These are phyloP conservation scores for Cucurbitaria berberidis DNA, from an alignment of 2,329 filamentous ascomycete genomes.

Conservation along the genomic window DNA sequence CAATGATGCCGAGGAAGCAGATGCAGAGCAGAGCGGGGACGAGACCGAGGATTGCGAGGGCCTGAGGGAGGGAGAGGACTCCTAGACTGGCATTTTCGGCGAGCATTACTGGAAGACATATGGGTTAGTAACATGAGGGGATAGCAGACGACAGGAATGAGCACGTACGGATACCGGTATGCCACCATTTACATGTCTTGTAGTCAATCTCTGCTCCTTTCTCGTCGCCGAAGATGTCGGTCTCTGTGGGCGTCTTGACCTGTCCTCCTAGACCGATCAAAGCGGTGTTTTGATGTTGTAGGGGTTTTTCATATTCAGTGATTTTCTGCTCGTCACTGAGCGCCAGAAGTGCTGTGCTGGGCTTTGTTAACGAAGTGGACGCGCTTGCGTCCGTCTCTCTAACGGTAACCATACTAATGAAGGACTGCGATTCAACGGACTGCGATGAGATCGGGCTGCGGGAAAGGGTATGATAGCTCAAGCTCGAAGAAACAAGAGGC, in stretches of 20 bases:
- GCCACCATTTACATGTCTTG: conserved; percentile 59
- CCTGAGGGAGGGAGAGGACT: conserved; percentile 61
- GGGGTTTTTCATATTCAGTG: neutral
- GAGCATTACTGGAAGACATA: conserved; percentile 56
- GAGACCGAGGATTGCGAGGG: conserved; percentile 60
- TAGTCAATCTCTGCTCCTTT: conserved; percentile 56
- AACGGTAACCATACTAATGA: neutral
- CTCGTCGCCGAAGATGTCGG: conserved; percentile 37
- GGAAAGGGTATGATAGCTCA: neutral
- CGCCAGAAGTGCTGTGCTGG: neutral
- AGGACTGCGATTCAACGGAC: neutral
- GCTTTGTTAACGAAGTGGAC: neutral
- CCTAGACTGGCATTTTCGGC: conserved; percentile 66
- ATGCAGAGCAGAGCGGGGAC: conserved; percentile 62
- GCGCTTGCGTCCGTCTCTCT: neutral
- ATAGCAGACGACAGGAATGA: neutral
- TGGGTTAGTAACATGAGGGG: neutral
- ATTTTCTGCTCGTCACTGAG: neutral
- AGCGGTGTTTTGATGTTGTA: neutral
- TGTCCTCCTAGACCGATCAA: conserved; percentile 20
- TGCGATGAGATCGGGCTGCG: neutral
- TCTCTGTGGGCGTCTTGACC: neutral
- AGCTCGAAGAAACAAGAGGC: neutral
- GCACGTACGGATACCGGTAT: conserved; percentile 1
- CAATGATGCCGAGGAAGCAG: conserved; percentile 59